Conservation (phyloP, 2,329 filamentous ascomycete genomes). For the Drechslerella dactyloides region DNA sequence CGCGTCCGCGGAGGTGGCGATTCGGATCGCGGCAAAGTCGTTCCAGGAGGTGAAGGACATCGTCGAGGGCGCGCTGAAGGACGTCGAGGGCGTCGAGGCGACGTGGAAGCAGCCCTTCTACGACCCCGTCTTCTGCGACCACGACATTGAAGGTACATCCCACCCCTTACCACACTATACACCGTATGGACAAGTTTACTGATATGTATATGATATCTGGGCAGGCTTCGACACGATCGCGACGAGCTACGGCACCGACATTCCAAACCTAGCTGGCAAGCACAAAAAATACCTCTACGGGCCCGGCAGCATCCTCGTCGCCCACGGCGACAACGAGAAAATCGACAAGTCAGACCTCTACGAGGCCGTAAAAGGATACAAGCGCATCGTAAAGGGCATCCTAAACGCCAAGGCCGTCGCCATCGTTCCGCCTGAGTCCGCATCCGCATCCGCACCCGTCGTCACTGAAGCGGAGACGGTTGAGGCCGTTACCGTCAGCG, state of each 20-base stretch:
- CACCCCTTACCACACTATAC: not conserved
- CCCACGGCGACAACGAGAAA: conserved; percentile 83
- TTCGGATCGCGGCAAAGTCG: conserved; percentile 77
- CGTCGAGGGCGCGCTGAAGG: conserved; percentile 62
- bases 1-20: conserved; percentile 71
- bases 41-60: conserved; percentile 61
- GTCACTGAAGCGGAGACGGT: conserved; percentile 8
- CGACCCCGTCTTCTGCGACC: conserved; percentile 76
- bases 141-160: conserved; percentile 73
- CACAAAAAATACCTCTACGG: conserved; percentile 73
- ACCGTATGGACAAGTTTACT: conserved; percentile 8
- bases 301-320: conserved; percentile 76
- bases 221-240: conserved; percentile 81
- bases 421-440: conserved; percentile 21
- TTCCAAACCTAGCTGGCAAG: conserved; percentile 75
- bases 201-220: not conserved
- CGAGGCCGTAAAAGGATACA: conserved; percentile 78
- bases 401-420: conserved; percentile 42
- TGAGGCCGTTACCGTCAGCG: conserved; percentile 8
- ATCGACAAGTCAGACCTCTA: conserved; percentile 77
- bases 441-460: not conserved
- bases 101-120: conserved; percentile 64
- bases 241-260: conserved; percentile 93
- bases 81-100: conserved; percentile 64
- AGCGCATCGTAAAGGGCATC: conserved; percentile 67